phyloP scores from a whole-genome alignment of 257 asterid genomes.

The Solanum ossicruentum region DNA sequence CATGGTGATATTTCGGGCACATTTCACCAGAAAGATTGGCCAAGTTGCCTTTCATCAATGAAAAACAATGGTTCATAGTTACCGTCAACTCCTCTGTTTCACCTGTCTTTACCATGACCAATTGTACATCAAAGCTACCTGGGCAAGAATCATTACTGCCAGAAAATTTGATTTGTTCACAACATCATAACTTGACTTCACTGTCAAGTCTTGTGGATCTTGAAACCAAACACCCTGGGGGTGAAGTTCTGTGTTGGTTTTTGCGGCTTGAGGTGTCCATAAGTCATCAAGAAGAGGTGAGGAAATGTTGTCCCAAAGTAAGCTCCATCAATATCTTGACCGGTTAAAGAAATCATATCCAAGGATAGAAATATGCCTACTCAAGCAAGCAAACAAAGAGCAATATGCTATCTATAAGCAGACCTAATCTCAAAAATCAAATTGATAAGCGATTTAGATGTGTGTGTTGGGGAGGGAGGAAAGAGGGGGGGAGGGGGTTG shows the following conservation, averaged over 20 bases:
- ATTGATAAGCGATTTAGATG: background rate
- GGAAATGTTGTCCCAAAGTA: conserved; percentile 96
- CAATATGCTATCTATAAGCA: background rate
- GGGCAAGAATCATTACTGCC: conserved; percentile 21
- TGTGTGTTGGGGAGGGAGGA: too few relatives aligned
- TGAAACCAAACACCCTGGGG: conserved; percentile 91
- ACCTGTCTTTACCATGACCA: background rate
- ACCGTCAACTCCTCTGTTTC: conserved; percentile 14
- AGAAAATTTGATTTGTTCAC: conserved; percentile 17
- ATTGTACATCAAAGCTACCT: conserved; percentile 21
- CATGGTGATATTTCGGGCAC: conserved; percentile 1
- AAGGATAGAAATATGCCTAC: background rate
- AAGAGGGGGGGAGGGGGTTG: too few relatives aligned
- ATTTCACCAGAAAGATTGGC: conserved; percentile 13
- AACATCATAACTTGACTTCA: conserved; percentile 1
- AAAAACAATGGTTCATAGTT: conserved; percentile 15
- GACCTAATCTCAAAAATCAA: background rate
- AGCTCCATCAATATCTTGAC: conserved; percentile 78
- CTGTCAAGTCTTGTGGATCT: conserved; percentile 65
- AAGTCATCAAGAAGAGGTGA: conserved; percentile 89
- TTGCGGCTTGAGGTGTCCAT: conserved; percentile 90
- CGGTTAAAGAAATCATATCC: conserved; percentile 40
- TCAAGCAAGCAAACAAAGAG: background rate
- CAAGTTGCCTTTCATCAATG: conserved; percentile 15
- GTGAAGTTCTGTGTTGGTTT: conserved; percentile 67